Evolutionary conservation across 176 grass and related monocot genomes (phyloP), one percentile per base, ranked within the genome.

Genomic region (Triticum timopheevii): DNA sequence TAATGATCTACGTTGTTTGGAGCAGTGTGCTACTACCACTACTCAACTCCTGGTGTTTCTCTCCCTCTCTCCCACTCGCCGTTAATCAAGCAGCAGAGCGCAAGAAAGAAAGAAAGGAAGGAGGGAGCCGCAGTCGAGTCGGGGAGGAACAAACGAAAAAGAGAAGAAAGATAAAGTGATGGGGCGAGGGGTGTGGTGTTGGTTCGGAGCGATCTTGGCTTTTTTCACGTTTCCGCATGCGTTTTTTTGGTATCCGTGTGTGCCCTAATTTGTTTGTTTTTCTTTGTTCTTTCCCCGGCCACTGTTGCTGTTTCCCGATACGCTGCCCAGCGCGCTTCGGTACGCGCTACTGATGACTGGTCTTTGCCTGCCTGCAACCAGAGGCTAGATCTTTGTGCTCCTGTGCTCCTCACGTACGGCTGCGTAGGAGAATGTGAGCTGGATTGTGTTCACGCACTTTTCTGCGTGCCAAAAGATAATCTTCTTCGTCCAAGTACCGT

Each of bases 301-400:
- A 76, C 62, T 87, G 78, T 63, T 83, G 56, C 83, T 79, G 82
- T 47, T 66, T 89, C 86, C 86, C 86, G 90, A 86, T 86, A 89
- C 56, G 90, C 50, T 54, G 50, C 50, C 0, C 50, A 0, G 50
- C 28, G 28, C 28, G 28, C 83, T 74, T 86, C 65, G 71, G 82
- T 82, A 86, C 85, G 80, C 38, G 16, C 77, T 13, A 76, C 72
- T 4, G 42, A 74, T 59, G 78, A 64, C 86, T 80, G 79, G 67
- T 86, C 81, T 84, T 80, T 80, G 67, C 45, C 59, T 85, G 49
- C 80, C 59, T 85, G 49, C 80, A 19, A 54, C 50, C 50, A 54
- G 50, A 54, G 17, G 50, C 16, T 84, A 73, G 82, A 91, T 88
- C 33, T 91, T 91, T 84, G 85, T 62, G 82, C 77, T 24, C 79